These are phyloP conservation scores for Diplocarpon rosae DNA, from an alignment of 2,329 filamentous ascomycete species.

Conservation along the genomic window DNA sequence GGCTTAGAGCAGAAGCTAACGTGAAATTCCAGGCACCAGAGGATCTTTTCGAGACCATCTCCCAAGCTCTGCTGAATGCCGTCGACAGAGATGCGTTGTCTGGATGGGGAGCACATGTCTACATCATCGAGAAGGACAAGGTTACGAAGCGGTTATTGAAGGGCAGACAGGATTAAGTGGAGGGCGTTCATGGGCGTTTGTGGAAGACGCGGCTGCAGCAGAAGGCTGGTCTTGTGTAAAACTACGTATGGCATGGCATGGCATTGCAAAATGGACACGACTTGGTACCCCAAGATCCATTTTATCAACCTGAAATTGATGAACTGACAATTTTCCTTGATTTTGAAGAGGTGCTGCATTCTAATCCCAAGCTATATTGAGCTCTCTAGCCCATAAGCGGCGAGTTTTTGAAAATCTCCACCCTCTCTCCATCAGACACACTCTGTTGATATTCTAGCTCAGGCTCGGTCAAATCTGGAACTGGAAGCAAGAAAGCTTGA, in stretches of 20 bases:
- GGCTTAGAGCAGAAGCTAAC: neutral
- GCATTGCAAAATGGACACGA: slow-evolving; percentile 14
- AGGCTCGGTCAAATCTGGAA: too few species aligned
- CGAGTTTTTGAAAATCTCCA: too few species aligned
- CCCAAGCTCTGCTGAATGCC: slow-evolving; percentile 87
- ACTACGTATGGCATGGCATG: slow-evolving; percentile 17
- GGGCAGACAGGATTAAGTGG: slow-evolving; percentile 77
- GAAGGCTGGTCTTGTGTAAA: slow-evolving; percentile 20
- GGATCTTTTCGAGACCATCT: slow-evolving; percentile 96
- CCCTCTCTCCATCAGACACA: too few species aligned
- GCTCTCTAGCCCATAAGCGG: too few species aligned
- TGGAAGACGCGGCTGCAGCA: slow-evolving; percentile 4
- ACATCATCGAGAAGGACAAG: slow-evolving; percentile 99
- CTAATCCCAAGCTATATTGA: too few species aligned
- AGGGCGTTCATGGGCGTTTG: neutral
- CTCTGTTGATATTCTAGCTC: too few species aligned
- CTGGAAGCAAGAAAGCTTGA: too few species aligned
- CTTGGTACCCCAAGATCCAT: slow-evolving; percentile 1
- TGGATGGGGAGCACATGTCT: slow-evolving; percentile 96
- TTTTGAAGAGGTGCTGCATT: too few species aligned
- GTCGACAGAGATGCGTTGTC: slow-evolving; percentile 94
- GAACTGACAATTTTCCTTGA: too few species aligned
- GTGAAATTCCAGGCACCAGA: slow-evolving; percentile 60
- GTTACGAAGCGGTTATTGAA: slow-evolving; percentile 98
- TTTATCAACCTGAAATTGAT: neutral